Evolutionary conservation across 495 filamentous ascomycete genomes (phyloP), one percentile per base, ranked within the genome.

Genomic region (Penicillium simplicissimum): DNA sequence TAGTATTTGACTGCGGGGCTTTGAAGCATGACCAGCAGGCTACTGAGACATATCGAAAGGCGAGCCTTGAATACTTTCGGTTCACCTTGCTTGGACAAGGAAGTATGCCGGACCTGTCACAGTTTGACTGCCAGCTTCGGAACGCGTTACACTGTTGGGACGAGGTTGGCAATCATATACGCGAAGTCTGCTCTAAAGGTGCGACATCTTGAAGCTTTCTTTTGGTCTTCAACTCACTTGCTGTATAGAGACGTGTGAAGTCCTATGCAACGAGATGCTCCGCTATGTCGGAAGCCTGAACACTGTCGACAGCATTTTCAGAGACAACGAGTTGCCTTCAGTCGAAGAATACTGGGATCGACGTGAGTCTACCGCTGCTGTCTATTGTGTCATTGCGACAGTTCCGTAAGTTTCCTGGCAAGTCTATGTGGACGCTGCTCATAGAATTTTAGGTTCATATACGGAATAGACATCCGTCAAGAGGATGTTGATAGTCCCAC

Each of bases 271-370:
- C 10, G 56, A 58, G 31, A 58, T 58, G 56, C 31, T 58, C n/a
- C 25, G 56, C 49, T 58, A 58, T 33, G 34, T 58, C 8, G 42
- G 42, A 14, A 58, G 56, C 42, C 56, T 58, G 40, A 49, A 48
- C 31, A 58, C 49, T 38, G 43, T 58, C 34, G 56, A 58, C 42
- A 58, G 40, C 33, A 48, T 58, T 33, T 58, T 58, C 40, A 47
- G 23, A 35, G 40, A 31, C 31, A 25, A 58, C 28, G 40, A 58
- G 10, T 2, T 49, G 19, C 56, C 56, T 1, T 48, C 56, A 33
- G 13, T 49, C 19, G 34, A 58, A 28, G 25, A 58, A 35, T 58
- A 58, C 43, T 58, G 56, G 56, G 21, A 35, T 8, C 42, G 56
- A 13, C 56, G 56, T 11, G 56, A 51, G 33, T 42, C 56, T 11